Conservation (phyloP, 164 flowering plant species). For the Litsea cubeba region DNA sequence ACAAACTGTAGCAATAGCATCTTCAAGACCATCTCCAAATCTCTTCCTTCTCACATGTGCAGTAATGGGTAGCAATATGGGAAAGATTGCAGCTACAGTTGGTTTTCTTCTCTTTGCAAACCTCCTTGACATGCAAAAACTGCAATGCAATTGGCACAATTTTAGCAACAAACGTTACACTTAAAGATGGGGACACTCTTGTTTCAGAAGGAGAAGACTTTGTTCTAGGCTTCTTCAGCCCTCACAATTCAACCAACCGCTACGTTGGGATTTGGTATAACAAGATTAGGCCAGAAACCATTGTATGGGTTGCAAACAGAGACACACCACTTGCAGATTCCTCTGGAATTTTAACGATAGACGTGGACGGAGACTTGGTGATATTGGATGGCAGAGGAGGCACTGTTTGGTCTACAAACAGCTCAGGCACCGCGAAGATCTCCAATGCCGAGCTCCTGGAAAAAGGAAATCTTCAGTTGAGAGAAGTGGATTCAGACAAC, state of each 20-base stretch:
- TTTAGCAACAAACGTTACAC: not conserved
- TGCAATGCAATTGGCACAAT: constrained; percentile 6
- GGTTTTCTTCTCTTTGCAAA: no score
- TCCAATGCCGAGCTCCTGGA: constrained; percentile 32
- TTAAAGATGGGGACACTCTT: constrained; percentile 14
- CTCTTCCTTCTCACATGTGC: no score
- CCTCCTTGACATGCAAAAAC: not conserved
- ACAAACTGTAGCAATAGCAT: no score
- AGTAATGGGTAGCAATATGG: no score
- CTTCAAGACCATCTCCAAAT: no score
- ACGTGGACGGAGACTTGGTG: constrained; percentile 23
- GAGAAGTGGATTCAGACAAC: constrained; percentile 2
- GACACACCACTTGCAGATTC: constrained; percentile 36
- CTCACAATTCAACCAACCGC: constrained; percentile 10
- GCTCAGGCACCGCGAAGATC: not conserved
- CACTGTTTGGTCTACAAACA: not conserved
- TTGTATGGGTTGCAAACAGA: constrained; percentile 66
- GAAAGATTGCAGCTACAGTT: no score
- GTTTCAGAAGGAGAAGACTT: constrained; percentile 6
- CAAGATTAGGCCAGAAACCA: constrained; percentile 13
- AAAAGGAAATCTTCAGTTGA: constrained; percentile 39
- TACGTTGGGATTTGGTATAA: constrained; percentile 24
- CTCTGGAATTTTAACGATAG: constrained; percentile 26
- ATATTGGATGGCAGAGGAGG: not conserved
- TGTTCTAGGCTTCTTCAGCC: constrained; percentile 21